Base-by-base conservation (phyloP, 768 basidiomycete genomes). In the Hydnomerulius pinastri region DNA sequence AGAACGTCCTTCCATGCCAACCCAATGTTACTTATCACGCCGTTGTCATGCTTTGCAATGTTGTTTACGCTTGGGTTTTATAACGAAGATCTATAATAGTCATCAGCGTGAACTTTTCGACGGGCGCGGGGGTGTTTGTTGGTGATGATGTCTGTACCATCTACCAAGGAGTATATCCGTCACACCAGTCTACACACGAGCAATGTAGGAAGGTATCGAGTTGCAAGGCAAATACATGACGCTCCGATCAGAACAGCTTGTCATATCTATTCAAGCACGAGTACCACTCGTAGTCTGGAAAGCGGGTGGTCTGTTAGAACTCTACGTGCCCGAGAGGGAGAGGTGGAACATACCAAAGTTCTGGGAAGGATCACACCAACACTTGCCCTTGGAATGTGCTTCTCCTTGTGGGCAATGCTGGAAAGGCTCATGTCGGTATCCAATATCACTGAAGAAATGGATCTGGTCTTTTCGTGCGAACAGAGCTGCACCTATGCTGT, bases 401-500 rank as follows among this genome's bases (percentile, higher is more conserved):
- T 77, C 71, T 13, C 82, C 84, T 51, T 73, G 65, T 1, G 84
- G 83, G 69, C 91, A 90, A 55, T 87, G 87, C 61, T 87, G 84
- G 73, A 90, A 92, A 4, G 81, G 83, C 48, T 87, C 80, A 54
- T 95, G 91, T 54, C 79, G 73, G 67, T 93, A 95, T 0, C 92
- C 93, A 32, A 95, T 90, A 59, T 94, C 90, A 40, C 75, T 61
- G 71, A 93, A 93, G 64, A 87, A 94, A 63, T 92, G 87, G 20
- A 92, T 72, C 60, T 89, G 86, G 25, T 87, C 82, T 64, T 80
- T 86, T 21, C 77, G 72, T 3, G 87, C 83, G 63, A 93, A 87
- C 12, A 92, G 71, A 0, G 90, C 81, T 6, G 81, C 90, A 5
- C 85, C 91, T 49, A 94, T 90, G 46, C 86, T 87, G 58, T 92